Percentiles rank a stretch among this genome's conserved stretches.
Evolutionary conservation across 352 stramenopile genomes (phyloP).

Genomic region (Blastocystis sp.): DNA sequence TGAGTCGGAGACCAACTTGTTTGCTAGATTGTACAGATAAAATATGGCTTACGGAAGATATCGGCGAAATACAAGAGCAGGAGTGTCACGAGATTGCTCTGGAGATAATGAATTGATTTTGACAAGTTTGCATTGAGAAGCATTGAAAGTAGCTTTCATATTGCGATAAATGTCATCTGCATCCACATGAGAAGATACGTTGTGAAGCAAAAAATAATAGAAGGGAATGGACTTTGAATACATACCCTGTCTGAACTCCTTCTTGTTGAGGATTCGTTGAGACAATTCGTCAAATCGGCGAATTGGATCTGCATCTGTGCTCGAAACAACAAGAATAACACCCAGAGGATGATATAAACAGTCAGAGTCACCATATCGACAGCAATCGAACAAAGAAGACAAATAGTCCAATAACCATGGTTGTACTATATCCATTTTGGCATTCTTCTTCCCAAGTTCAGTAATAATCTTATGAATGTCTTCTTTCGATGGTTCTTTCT

Average conservation of each 20-base stretch:
- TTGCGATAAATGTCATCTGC: neutral
- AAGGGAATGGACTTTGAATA: slow-evolving; percentile 46
- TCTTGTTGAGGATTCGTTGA: slow-evolving; percentile 10
- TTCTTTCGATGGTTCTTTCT: neutral
- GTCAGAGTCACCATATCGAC: slow-evolving; percentile 35
- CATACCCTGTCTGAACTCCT: neutral
- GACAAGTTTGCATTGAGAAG: slow-evolving; percentile 17
- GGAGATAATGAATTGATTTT: neutral
- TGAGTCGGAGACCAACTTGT: neutral
- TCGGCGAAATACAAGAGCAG: neutral
- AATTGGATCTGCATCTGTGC: slow-evolving; percentile 3
- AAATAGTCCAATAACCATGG: slow-evolving; percentile 12
- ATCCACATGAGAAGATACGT: neutral
- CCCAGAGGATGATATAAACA: slow-evolving; percentile 11
- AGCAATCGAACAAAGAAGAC: neutral
- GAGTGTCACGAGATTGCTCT: neutral
- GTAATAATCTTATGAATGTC: neutral
- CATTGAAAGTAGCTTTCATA: slow-evolving; percentile 54
- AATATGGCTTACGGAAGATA: neutral
- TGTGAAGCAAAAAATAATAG: slow-evolving; percentile 42
- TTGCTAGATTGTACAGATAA: neutral
- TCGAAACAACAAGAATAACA: slow-evolving; percentile 43
- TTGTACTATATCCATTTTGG: neutral
- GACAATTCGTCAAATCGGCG: slow-evolving; percentile 42
- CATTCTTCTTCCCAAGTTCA: neutral